A percentile compares a stretch with the other conserved stretches of the same genome.
These are phyloP conservation scores for Septoria petroselini DNA, from an alignment of 2,329 filamentous ascomycete species.

Conservation along the genomic window DNA sequence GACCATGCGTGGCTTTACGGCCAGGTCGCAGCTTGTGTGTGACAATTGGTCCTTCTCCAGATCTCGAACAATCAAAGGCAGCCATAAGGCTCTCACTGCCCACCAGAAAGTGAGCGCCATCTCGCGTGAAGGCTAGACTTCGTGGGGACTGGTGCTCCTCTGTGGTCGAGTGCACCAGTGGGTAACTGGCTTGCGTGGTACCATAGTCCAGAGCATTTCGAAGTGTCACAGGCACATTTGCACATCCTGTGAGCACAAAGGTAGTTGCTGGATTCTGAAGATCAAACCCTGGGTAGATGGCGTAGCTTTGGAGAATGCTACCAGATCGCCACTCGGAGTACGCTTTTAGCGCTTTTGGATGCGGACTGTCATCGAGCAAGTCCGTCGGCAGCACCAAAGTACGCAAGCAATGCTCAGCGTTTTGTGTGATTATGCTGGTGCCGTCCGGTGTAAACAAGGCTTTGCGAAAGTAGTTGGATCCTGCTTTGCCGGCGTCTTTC, in stretches of 20 bases:
- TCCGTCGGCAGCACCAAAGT: slow-evolving; percentile 55
- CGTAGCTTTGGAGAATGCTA: slow-evolving; percentile 49
- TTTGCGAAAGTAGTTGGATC: slow-evolving; percentile 44
- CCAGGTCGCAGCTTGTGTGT: slow-evolving; percentile 42
- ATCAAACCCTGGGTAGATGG: slow-evolving; percentile 55
- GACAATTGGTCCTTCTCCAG: slow-evolving; percentile 47
- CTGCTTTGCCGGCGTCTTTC: background rate
- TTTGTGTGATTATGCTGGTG: slow-evolving; percentile 55
- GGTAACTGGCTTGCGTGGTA: slow-evolving; percentile 51
- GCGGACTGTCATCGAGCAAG: slow-evolving; percentile 43
- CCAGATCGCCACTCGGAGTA: slow-evolving; percentile 51
- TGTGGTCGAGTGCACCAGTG: slow-evolving; percentile 53
- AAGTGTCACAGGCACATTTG: slow-evolving; percentile 56
- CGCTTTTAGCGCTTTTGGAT: slow-evolving; percentile 42
- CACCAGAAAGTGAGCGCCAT: slow-evolving; percentile 55
- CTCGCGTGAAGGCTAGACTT: slow-evolving; percentile 52
- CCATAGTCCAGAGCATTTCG: slow-evolving; percentile 52
- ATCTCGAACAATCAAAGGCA: slow-evolving; percentile 54
- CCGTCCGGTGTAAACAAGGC: slow-evolving; percentile 54
- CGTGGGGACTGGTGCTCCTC: slow-evolving; percentile 56
- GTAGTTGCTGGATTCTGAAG: slow-evolving; percentile 51
- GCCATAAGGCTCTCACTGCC: slow-evolving; percentile 55
- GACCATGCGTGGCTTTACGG: slow-evolving; percentile 32
- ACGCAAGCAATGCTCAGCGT: slow-evolving; percentile 50
- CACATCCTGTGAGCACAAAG: slow-evolving; percentile 51